Evolutionary conservation across 176 grass and related monocot species (phyloP).

Genomic region (Rhynchospora breviuscula): DNA sequence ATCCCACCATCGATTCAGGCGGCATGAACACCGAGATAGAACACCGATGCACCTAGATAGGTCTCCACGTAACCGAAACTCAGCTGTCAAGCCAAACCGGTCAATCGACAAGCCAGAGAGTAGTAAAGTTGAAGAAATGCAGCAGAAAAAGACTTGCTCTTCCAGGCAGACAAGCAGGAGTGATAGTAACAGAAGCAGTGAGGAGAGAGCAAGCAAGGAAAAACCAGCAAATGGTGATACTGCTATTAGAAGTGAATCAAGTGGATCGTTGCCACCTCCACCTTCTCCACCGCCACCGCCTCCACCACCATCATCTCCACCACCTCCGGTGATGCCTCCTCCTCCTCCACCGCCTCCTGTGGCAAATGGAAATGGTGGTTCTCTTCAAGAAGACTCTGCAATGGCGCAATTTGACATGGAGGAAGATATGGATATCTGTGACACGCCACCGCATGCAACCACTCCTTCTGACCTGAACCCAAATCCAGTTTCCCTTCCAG

Average conservation of each 20-base stretch:
- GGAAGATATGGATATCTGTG: constrained; percentile 99
- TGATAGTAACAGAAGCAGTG: constrained; percentile 43
- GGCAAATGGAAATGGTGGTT: constrained; percentile 25
- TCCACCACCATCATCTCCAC: constrained; percentile 47
- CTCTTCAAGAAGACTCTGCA: not conserved
- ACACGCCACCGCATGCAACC: constrained; percentile 76
- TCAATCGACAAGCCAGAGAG: constrained; percentile 36
- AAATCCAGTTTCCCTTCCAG: constrained; percentile 24
- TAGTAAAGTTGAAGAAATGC: constrained; percentile 50
- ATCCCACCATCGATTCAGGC: constrained; percentile 16
- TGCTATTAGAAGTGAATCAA: constrained; percentile 33
- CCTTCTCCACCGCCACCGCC: constrained; percentile 37
- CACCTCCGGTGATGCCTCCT: constrained; percentile 46
- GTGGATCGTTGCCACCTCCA: constrained; percentile 40
- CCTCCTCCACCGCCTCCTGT: constrained; percentile 51
- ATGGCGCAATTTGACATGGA: constrained; percentile 68
- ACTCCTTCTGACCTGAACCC: constrained; percentile 31
- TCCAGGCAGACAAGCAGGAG: constrained; percentile 64
- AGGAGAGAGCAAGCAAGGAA: constrained; percentile 62
- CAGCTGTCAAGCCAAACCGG: constrained; percentile 43
- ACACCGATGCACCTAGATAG: constrained; percentile 25
- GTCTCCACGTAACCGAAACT: constrained; percentile 27
- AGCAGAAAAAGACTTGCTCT: constrained; percentile 49
- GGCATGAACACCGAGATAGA: constrained; percentile 30
- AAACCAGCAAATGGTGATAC: constrained; percentile 26